Base-by-base conservation (phyloP, 768 basidiomycete species). In the Termitomyces sp. region DNA sequence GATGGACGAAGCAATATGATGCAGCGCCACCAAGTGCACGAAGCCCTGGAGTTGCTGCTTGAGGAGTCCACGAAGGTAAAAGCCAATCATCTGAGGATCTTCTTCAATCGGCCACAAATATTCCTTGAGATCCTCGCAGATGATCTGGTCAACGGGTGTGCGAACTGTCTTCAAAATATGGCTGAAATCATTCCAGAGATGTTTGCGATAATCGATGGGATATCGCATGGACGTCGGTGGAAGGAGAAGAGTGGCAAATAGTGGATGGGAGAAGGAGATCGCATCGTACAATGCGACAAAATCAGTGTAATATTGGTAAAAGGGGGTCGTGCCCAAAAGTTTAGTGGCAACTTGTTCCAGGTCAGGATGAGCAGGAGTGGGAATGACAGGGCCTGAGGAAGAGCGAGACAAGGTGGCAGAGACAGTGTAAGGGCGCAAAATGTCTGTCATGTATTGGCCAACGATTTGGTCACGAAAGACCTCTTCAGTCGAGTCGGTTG, bases 281-380 rank as follows among this genome's bases (percentile, higher is more conserved):
- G 93, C 83, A 65, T 93, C 91, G 72, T 95, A 98, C n/a, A 98
- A 74, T 1, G 83, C 86, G 56, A 96, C 79, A 67, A 97, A 88
- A 71, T 97, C 95, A 14, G 89, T 89, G 74, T 94, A 98, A 66
- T 89, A 93, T 69, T 96, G 94, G 76, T 86, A 97, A 77, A 98
- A 98, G 0, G 95, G 93, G 0, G 86, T 86, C 5, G 78, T 60
- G 0, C 88, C 86, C n/a, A 93, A 81, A 69, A 87, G 86, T 26
- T 75, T 74, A 13, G 67, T 58, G 2, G 89, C 79, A 2, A 81
- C 83, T 6, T 72, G 64, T 62, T 91, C 89, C 54, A 92, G 69
- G 59, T 70, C 68, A 22, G 63, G 64, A 39, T 56, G 50, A 12
- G 64, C 60, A 30, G 24, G 60, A 52, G 55, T 57, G 44, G 57